Conservation (phyloP, 208 protist species). For the Trichomonas tenax region DNA sequence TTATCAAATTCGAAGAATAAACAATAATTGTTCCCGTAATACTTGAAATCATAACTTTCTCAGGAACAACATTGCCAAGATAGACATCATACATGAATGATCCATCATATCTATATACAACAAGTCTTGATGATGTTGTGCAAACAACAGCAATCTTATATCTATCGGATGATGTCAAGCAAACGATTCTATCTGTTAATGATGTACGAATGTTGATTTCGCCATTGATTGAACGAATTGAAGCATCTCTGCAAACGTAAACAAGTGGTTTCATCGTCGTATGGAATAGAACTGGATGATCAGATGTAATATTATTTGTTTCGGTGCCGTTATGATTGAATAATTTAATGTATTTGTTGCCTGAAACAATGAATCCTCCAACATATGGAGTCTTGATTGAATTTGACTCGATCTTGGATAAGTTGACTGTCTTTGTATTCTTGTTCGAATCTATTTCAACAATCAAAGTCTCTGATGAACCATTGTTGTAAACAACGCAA, state of each 20-base stretch:
- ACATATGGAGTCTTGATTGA: neutral
- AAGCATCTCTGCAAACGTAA: neutral
- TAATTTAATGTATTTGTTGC: neutral
- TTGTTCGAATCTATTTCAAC: neutral
- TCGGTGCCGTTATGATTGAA: neutral
- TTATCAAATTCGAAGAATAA: neutral
- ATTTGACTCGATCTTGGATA: neutral
- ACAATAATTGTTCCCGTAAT: neutral
- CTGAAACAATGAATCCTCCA: neutral
- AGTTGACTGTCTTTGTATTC: neutral
- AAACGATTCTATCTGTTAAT: neutral
- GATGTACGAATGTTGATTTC: neutral
- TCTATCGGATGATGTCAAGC: neutral
- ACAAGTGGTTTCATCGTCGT: neutral
- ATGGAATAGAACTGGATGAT: neutral
- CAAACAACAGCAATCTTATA: neutral
- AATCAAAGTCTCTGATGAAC: neutral
- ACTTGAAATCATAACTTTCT: neutral
- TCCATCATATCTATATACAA: neutral
- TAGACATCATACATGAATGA: neutral
- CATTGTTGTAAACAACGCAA: neutral
- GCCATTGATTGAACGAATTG: neutral
- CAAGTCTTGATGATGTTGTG: neutral
- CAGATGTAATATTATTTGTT: neutral
- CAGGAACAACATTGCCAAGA: neutral